Evolutionary conservation across 768 basidiomycete genomes (phyloP), one percentile per base, ranked within the genome.

Genomic region (Auricularia heimuer): DNA sequence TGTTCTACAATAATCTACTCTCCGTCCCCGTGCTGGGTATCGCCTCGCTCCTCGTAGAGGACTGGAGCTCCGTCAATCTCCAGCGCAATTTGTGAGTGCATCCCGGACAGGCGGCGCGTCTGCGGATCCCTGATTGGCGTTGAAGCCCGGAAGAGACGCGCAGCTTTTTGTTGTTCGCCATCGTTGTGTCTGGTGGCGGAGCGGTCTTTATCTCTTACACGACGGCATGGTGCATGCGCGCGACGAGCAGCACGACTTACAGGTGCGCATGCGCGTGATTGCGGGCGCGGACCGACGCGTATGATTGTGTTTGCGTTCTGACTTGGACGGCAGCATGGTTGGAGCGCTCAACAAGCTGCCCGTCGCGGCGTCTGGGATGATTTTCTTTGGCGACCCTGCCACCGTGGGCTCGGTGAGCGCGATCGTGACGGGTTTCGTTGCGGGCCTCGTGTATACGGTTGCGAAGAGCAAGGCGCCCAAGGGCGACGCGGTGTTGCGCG

Each of bases 121-220:
- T 54, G 12, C 8, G 45, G 44, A 33, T 67, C 62, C 47, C 42
- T 60, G 44, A 64, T 54, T 29, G 34, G 45, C 65, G 67, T 34
- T 65, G 64, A 73, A 98, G 95, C 82, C 97, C 97, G 12, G 79
- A 80, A 62, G 87, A 89, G 70, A 89, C 87, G 21, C 86, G 95
- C 56, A 81, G 78, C 45, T 80, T 93, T 69, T 79, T 99, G 62
- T 77, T 98, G 24, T 86, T 83, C 67, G 90, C 94, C 2, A 98
- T 98, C 72, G 89, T 85, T 3, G 94, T 98, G 76, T 98, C 96
- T 29, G 97, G 97, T n/a, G 93, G 92, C 0, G 94, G 92, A 4
- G 96, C 97, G 3, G 97, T 97, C 36, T 93, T 93, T 58, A 99
- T 99, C 71, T 98, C 94, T 12, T 99, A 94, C 74, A 94, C 94